Evolutionary conservation across 768 basidiomycete species (phyloP), one percentile per base, ranked within the genome.

Genomic region (Russula vinacea): DNA sequence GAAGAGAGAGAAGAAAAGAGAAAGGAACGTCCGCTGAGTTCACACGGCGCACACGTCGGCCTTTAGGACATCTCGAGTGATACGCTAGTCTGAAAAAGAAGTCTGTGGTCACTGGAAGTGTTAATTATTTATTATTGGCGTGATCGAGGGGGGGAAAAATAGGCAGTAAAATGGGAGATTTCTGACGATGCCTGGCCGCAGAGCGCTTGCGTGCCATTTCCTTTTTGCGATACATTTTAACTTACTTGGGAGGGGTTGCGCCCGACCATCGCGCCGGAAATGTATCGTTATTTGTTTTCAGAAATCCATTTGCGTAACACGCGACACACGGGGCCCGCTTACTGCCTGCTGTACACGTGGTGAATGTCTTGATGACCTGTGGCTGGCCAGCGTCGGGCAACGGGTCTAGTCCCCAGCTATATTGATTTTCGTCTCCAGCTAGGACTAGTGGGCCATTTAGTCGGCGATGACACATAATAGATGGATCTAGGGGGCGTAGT

Each of bases 71-170:
- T 65, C 52, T 35, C 40, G 52, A n/a, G 55, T 11, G 49, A 29
- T 13, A 14, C 13, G 17, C 64, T 65, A 65, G 47, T 61, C 64
- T 61, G 55, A 65, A 52, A 61, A 45, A 65, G 60, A 61, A 64
- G 63, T n/a, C 37, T 47, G 59, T 47, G 42, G 56, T 56, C 59
- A 65, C 35, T 42, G 40, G 26, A 19, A 44, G 32, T 8, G 24
- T 47, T 39, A 65, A 65, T 52, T 56, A 65, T 61, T 61, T 59
- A 13, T 55, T 39, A 45, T 52, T 65, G 32, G 62, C 56, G n/a
- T 62, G 55, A 62, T 63, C 62, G 62, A 57, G 56, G 54, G 62
- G 7, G 17, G 24, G 51, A 56, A 65, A 65, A 50, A 49, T 14
- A n/a, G 33, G 5, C 22, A 65, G 55, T 56, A n/a, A n/a, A 44